A percentile compares a stretch with the other conserved stretches of the same genome.
These are phyloP conservation scores for Cryptosporidium sp. DNA, from an alignment of 169 alveolate genomes.

Conservation along the genomic window DNA sequence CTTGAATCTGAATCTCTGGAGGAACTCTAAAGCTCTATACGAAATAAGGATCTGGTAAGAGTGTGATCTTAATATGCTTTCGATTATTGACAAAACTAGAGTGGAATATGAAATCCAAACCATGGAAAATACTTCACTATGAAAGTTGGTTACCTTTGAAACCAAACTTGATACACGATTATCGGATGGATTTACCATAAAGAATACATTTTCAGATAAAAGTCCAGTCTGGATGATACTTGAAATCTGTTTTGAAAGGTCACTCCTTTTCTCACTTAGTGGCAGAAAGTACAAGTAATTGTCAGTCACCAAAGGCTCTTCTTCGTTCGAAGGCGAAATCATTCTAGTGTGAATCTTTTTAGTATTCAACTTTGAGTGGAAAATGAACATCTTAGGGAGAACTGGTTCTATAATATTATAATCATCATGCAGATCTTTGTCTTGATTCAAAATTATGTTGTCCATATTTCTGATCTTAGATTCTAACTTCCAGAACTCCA, in stretches of 20 bases:
- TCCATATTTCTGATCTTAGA: conserved; percentile 41
- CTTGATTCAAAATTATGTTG: not conserved
- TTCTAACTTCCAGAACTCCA: conserved; percentile 39
- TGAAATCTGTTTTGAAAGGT: conserved; percentile 39
- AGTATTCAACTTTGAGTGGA: conserved; percentile 22
- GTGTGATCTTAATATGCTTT: conserved; percentile 22
- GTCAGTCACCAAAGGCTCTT: not conserved
- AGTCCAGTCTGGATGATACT: conserved; percentile 51
- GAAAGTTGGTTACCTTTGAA: conserved; percentile 40
- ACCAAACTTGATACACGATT: conserved; percentile 19
- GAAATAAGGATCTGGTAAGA: conserved; percentile 30
- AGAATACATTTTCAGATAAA: conserved; percentile 47
- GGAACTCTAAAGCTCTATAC: conserved; percentile 13
- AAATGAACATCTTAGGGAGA: conserved; percentile 37
- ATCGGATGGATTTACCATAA: conserved; percentile 13
- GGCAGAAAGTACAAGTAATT: conserved; percentile 10
- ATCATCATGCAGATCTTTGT: not conserved
- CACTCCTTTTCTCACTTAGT: conserved; percentile 12
- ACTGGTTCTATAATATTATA: not conserved
- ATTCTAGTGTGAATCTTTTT: not conserved
- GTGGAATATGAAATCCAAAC: conserved; percentile 55
- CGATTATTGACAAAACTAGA: conserved; percentile 9
- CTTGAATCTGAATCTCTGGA: not conserved
- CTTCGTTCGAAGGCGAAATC: not conserved
- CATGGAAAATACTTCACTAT: not conserved